A percentile compares a stretch with the other conserved stretches of the same genome.
These are phyloP conservation scores for Leccinum laetum DNA, from an alignment of 1,284 basidiomycete genomes.

Conservation along the genomic window DNA sequence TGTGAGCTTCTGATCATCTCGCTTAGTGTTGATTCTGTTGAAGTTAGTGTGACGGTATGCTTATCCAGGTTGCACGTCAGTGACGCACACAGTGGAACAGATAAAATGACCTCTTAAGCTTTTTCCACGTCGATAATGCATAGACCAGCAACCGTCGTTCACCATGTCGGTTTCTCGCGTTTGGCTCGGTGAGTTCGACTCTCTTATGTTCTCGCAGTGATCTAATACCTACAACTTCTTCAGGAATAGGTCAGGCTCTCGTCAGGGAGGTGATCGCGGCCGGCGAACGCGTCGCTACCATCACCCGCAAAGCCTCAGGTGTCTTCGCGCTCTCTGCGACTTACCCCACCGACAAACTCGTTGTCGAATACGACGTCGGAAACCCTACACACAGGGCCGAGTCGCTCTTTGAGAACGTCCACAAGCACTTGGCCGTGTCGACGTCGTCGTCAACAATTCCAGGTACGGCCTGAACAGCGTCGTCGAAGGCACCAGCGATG, in stretches of 20 bases:
- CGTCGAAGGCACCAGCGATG: slow-evolving; percentile 27
- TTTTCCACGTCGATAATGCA: neutral
- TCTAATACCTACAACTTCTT: too few species aligned
- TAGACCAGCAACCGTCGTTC: neutral
- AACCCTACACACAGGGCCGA: slow-evolving; percentile 20
- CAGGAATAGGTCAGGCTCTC: slow-evolving; percentile 19
- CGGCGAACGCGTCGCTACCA: slow-evolving; percentile 26
- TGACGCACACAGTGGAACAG: neutral
- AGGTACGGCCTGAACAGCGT: slow-evolving; percentile 28
- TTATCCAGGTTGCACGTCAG: too few species aligned
- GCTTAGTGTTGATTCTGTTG: too few species aligned
- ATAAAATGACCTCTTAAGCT: slow-evolving; percentile 12
- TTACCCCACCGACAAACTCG: slow-evolving; percentile 21
- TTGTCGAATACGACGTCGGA: slow-evolving; percentile 23
- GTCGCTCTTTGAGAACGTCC: slow-evolving; percentile 35
- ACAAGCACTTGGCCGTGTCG: slow-evolving; percentile 40
- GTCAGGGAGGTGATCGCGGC: slow-evolving; percentile 22
- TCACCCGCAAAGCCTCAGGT: slow-evolving; percentile 22
- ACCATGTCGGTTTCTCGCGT: slow-evolving; percentile 24
- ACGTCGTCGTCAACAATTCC: slow-evolving; percentile 48
- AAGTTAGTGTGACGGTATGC: too few species aligned
- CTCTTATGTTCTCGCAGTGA: too few species aligned
- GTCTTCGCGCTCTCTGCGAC: slow-evolving; percentile 11
- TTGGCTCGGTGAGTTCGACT: slow-evolving; percentile 23
- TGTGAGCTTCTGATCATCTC: too few species aligned